Evolutionary conservation across 805 yeast species (phyloP).

Genomic region (Clavispora asparagi): DNA sequence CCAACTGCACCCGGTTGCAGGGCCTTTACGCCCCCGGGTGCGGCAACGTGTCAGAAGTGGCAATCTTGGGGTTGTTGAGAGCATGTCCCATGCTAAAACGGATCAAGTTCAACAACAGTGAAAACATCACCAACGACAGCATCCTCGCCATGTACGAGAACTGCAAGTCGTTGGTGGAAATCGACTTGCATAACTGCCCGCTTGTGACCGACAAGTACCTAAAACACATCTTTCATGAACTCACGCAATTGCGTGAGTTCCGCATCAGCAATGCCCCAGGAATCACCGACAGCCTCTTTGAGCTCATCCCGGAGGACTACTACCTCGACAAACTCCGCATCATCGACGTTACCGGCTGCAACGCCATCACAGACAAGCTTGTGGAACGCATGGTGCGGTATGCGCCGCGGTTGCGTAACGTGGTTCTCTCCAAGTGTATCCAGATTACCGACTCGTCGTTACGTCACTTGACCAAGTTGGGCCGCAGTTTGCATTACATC

Average conservation of each 20-base stretch:
- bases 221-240: slow-evolving; percentile 48
- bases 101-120: slow-evolving; percentile 72
- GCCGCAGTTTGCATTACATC: slow-evolving; percentile 76
- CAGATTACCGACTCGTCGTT: slow-evolving; percentile 80
- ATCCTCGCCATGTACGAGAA: slow-evolving; percentile 56
- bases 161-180: slow-evolving; percentile 81
- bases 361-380: slow-evolving; percentile 71
- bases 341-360: slow-evolving; percentile 80
- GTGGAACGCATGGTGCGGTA: slow-evolving; percentile 64
- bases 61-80: slow-evolving; percentile 52
- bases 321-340: slow-evolving; percentile 67
- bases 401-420: slow-evolving; percentile 85
- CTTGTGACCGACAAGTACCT: slow-evolving; percentile 63
- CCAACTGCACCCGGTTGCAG: slow-evolving; percentile 70
- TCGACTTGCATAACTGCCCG: slow-evolving; percentile 82
- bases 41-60: slow-evolving; percentile 58
- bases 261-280: slow-evolving; percentile 70
- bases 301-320: slow-evolving; percentile 42
- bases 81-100: slow-evolving; percentile 75
- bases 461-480: slow-evolving; percentile 64
- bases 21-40: slow-evolving; percentile 90
- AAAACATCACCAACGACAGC: slow-evolving; percentile 58
- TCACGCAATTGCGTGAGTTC: slow-evolving; percentile 78
- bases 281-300: slow-evolving; percentile 64
- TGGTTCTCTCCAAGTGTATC: slow-evolving; percentile 84